These are phyloP conservation scores for Microcera coccophila DNA, from an alignment of 2,329 filamentous ascomycete genomes.

Conservation along the genomic window DNA sequence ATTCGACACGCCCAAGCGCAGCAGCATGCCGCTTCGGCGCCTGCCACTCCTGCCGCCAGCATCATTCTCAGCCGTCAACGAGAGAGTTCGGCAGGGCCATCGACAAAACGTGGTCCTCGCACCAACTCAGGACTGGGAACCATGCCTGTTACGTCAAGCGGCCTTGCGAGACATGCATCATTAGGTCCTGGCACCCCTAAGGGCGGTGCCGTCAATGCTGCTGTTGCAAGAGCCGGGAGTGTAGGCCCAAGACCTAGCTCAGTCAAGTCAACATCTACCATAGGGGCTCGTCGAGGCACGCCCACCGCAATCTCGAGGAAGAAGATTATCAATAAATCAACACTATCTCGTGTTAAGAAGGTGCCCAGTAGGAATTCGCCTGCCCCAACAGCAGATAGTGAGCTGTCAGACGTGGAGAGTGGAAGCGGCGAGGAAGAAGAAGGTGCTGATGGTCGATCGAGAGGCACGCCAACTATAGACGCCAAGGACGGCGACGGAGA, in stretches of 20 bases:
- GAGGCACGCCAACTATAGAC: conserved; percentile 32
- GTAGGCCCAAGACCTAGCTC: conserved; percentile 53
- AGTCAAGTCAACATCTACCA: conserved; percentile 41
- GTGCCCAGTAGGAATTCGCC: conserved; percentile 56
- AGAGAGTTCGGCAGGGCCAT: conserved; percentile 59
- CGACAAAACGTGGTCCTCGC: conserved; percentile 51
- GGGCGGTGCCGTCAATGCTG: conserved; percentile 30
- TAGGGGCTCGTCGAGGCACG: conserved; percentile 46
- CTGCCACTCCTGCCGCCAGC: conserved; percentile 57
- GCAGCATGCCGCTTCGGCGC: conserved; percentile 53
- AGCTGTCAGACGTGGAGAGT: conserved; percentile 61
- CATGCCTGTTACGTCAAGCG: conserved; percentile 51
- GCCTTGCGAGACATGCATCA: conserved; percentile 59
- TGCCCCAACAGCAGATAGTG: conserved; percentile 60
- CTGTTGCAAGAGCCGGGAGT: conserved; percentile 51
- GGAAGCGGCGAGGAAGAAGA: conserved; percentile 52
- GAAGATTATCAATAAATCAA: conserved; percentile 55
- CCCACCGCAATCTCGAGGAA: conserved; percentile 44
- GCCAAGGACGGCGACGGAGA: conserved; percentile 44
- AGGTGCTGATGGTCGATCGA: conserved; percentile 29
- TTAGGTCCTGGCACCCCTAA: conserved; percentile 62
- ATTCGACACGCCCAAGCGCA: conserved; percentile 49
- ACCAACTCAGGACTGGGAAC: conserved; percentile 46
- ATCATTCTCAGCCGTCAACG: conserved; percentile 56
- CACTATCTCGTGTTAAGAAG: conserved; percentile 59